These are phyloP conservation scores for Fomitopsis schrenkii DNA, from an alignment of 1,284 basidiomycete genomes.

Conservation along the genomic window DNA sequence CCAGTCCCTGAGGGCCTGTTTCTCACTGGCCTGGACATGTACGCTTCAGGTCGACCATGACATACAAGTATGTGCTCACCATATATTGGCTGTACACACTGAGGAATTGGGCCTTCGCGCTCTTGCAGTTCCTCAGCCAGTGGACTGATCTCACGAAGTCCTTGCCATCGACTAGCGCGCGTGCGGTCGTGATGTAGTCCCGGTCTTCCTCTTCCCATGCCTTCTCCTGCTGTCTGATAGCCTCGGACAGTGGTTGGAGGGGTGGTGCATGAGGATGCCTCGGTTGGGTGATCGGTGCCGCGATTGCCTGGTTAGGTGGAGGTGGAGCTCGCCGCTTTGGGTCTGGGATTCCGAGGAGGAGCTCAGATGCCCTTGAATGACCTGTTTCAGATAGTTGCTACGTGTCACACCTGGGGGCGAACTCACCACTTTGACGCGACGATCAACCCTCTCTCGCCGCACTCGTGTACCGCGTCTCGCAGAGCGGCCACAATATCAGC, in stretches of 20 bases:
- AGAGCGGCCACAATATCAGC: slow-evolving; percentile 39
- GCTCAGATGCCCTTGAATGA: slow-evolving; percentile 57
- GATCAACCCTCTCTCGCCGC: slow-evolving; percentile 28
- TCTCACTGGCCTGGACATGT: slow-evolving; percentile 54
- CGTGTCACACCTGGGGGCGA: slow-evolving; percentile 4
- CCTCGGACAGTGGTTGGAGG: slow-evolving; percentile 14
- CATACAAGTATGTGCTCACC: slow-evolving; percentile 45
- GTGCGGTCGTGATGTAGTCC: slow-evolving; percentile 69
- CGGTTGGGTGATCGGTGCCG: slow-evolving; percentile 9
- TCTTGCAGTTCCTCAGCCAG: slow-evolving; percentile 58
- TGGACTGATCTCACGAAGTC: slow-evolving; percentile 79
- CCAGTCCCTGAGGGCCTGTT: slow-evolving; percentile 65
- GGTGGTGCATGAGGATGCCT: slow-evolving; percentile 24
- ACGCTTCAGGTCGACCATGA: slow-evolving; percentile 8
- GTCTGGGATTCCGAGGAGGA: slow-evolving; percentile 57
- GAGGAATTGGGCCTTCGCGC: slow-evolving; percentile 76
- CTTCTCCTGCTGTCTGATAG: slow-evolving; percentile 32
- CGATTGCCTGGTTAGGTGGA: slow-evolving; percentile 30
- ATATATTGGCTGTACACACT: slow-evolving; percentile 81
- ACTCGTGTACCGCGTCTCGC: slow-evolving; percentile 49
- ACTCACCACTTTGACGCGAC: slow-evolving; percentile 72
- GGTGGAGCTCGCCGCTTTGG: slow-evolving; percentile 42
- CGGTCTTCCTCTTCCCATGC: slow-evolving; percentile 59
- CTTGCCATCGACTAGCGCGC: slow-evolving; percentile 72
- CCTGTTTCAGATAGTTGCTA: background rate